A percentile compares a stretch with the other conserved stretches of the same genome.
phyloP scores from a whole-genome alignment of 139 green algal species.

The Monoraphidium neglectum region DNA sequence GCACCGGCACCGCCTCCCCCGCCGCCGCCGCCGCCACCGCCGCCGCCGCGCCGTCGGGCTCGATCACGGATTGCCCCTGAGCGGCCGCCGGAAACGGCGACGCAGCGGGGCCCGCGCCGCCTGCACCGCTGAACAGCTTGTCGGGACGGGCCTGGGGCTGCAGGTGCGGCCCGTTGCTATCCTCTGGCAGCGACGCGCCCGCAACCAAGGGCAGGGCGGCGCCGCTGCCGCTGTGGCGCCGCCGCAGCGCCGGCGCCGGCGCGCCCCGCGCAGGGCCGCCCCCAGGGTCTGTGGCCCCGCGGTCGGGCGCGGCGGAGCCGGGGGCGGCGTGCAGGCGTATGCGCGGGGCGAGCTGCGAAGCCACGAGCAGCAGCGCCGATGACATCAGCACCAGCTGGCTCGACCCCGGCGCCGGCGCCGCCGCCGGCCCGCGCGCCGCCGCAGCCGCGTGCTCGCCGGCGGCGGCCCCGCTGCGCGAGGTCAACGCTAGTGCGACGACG shows the following conservation, averaged over 20 bases:
- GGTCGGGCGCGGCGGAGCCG: background rate
- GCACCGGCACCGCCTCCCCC: background rate
- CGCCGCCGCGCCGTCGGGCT: background rate
- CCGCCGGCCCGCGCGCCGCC: background rate
- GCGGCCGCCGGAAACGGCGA: no score
- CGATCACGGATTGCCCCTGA: no score
- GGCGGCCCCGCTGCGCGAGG: background rate
- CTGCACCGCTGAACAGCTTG: no score
- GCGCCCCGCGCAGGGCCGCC: no score
- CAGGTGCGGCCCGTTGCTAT: no score
- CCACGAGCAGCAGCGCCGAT: background rate
- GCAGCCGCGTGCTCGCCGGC: background rate
- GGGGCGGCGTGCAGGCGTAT: background rate
- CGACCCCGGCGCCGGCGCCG: background rate
- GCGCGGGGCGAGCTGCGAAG: background rate
- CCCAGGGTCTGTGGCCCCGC: background rate
- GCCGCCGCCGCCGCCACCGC: background rate
- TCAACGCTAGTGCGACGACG: no score
- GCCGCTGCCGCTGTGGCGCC: no score
- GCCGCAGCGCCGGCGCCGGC: no score
- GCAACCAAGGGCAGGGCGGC: no score
- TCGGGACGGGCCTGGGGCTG: no score
- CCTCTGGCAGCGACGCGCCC: no score
- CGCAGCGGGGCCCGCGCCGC: no score
- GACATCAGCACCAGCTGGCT: background rate